Evolutionary conservation across 1,284 basidiomycete genomes (phyloP), one percentile per base, ranked within the genome.

Genomic region (Trichosporon asahii): DNA sequence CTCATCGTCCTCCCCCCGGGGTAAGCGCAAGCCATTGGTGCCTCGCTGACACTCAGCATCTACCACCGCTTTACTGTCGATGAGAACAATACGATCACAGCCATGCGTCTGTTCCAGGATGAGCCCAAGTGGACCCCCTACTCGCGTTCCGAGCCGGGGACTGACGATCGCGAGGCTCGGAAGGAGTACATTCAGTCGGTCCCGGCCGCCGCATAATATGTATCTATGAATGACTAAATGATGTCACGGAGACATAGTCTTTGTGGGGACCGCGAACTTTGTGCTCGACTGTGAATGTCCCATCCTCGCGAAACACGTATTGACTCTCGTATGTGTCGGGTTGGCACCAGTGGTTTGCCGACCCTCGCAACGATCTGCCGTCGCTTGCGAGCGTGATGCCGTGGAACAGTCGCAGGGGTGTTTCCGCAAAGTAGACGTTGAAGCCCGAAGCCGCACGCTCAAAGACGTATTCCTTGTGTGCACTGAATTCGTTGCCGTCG

Each of bases 11-110:
- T 92, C 15, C 91, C 91, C 0, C 86, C 90, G 21, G 91, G 91
- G 81, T 84, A 55, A 74, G 79, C 73, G n/a, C 4, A 0, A 11
- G 3, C 12, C 25, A 23, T 23, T 33, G 35, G 14, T 9, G 23
- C 15, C 2, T 53, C 33, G 31, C 65, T 72, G 5, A 27, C 35
- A 7, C 11, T 1, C 69, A 81, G 85, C 0, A 92, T 93, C 75
- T 94, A 93, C 81, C 92, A 94, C 82, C 89, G 92, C 27, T 94
- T 95, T 84, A 93, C 91, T 0, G 87, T 94, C 25, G 91, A 93
- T 78, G 86, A 88, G 73, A 82, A 82, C 66, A 88, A 94, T 79
- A 84, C 83, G 55, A 89, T 93, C 79, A 88, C 89, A 70, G 89
- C 90, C 1, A 85, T 93, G 82, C 86, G 92, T 3, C 83, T 94